Evolutionary conservation across 108 stramenopile species (phyloP).

Genomic region (Cylindrotheca closterium): DNA sequence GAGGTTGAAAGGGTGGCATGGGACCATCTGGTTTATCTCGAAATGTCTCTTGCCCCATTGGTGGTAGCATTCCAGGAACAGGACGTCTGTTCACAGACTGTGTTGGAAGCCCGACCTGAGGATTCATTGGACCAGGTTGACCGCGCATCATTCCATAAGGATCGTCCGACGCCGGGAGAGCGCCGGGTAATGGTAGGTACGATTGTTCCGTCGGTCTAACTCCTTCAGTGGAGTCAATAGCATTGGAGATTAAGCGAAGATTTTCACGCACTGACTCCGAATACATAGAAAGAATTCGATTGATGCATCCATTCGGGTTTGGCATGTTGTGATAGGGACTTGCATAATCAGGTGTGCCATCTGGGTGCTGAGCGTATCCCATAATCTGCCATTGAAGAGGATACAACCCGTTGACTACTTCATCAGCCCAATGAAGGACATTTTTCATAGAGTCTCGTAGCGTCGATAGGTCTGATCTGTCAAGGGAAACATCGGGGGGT

Average conservation of each 20-base stretch:
- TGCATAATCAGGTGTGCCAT: slow-evolving; percentile 50
- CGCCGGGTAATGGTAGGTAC: neutral
- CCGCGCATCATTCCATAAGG: neutral
- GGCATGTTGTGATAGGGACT: slow-evolving; percentile 62
- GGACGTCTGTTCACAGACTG: neutral
- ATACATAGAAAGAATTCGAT: slow-evolving; percentile 40
- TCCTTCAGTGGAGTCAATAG: slow-evolving; percentile 43
- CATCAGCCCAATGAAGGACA: slow-evolving; percentile 59
- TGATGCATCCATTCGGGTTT: slow-evolving; percentile 51
- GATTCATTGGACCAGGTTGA: neutral
- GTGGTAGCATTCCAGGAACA: slow-evolving; percentile 14
- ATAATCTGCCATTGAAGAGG: slow-evolving; percentile 60
- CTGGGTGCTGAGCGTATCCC: slow-evolving; percentile 54
- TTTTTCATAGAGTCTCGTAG: slow-evolving; percentile 47
- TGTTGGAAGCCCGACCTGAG: neutral
- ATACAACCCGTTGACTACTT: slow-evolving; percentile 55
- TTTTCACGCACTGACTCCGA: slow-evolving; percentile 38
- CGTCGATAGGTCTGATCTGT: slow-evolving; percentile 12
- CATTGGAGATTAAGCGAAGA: slow-evolving; percentile 31
- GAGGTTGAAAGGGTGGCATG: slow-evolving; percentile 6
- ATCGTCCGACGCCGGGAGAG: neutral
- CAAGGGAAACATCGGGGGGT: neutral
- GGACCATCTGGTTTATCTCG: slow-evolving; percentile 3
- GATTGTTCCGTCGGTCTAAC: slow-evolving; percentile 1
- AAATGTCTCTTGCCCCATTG: slow-evolving; percentile 11